Evolutionary conservation across 306 rosid genomes (phyloP).

Genomic region (Prosopis cineraria): DNA sequence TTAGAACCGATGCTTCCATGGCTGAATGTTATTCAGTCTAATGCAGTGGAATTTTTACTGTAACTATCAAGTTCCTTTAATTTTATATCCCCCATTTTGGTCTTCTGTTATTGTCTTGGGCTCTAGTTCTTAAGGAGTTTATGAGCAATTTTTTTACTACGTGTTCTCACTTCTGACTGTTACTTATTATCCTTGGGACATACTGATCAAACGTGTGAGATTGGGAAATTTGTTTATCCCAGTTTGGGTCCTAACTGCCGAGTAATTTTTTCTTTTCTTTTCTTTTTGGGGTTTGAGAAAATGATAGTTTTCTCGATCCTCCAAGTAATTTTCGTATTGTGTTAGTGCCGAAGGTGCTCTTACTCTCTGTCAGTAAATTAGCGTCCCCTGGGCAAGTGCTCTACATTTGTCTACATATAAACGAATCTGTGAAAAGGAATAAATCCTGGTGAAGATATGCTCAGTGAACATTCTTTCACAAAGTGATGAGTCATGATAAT

Average conservation of each 20-base stretch:
- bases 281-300: background rate
- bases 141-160: background rate
- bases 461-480: background rate
- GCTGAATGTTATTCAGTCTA: conserved; percentile 5
- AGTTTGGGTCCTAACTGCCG: background rate
- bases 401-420: background rate
- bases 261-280: background rate
- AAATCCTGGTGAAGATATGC: background rate
- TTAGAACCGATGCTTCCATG: background rate
- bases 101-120: conserved; percentile 10
- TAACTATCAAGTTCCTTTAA: background rate
- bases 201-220: background rate
- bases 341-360: background rate
- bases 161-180: background rate
- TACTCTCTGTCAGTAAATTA: background rate
- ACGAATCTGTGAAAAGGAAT: background rate
- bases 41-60: conserved; percentile 4
- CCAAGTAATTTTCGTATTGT: background rate
- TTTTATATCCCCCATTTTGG: background rate
- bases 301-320: background rate
- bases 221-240: background rate
- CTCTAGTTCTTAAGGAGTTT: background rate
- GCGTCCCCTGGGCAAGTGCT: background rate
- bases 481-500: background rate
- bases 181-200: background rate